A percentile compares a stretch with the other conserved stretches of the same genome.
phyloP scores from a whole-genome alignment of 805 yeast genomes.

The Schwanniomyces pseudopolymorphus region DNA sequence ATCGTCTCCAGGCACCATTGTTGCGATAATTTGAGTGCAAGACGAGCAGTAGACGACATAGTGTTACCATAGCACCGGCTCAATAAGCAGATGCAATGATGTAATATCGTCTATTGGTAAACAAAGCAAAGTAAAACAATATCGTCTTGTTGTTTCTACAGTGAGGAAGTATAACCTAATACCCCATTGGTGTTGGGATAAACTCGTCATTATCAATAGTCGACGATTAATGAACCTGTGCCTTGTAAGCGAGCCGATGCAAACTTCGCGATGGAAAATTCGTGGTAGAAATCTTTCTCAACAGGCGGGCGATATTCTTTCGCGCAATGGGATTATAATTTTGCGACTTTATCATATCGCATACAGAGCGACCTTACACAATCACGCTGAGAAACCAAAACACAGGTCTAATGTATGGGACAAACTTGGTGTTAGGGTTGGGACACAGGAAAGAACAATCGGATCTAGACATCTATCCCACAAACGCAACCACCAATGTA shows the following conservation, averaged over 20 bases:
- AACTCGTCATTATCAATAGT: not conserved
- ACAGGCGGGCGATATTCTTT: not conserved
- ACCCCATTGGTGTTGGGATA: not conserved
- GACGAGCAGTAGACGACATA: not conserved
- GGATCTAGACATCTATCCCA: not conserved
- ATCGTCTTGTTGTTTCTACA: not conserved
- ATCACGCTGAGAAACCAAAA: not conserved
- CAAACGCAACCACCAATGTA: not conserved
- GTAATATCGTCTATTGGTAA: not conserved
- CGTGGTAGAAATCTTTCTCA: not conserved
- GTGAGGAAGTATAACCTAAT: not conserved
- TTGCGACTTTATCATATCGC: not conserved
- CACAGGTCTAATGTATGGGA: not conserved
- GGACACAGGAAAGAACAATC: not conserved
- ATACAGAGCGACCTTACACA: not conserved
- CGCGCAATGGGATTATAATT: not conserved
- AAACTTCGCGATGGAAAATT: not conserved
- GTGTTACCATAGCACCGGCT: not conserved
- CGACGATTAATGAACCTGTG: not conserved
- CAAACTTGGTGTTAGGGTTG: not conserved
- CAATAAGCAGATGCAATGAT: not conserved
- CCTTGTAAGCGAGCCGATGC: not conserved
- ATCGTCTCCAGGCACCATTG: slow-evolving; percentile 1
- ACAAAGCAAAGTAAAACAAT: not conserved
- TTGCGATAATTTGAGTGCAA: not conserved